Conservation (phyloP, 805 yeast genomes). For the Lipomyces kockii region DNA sequence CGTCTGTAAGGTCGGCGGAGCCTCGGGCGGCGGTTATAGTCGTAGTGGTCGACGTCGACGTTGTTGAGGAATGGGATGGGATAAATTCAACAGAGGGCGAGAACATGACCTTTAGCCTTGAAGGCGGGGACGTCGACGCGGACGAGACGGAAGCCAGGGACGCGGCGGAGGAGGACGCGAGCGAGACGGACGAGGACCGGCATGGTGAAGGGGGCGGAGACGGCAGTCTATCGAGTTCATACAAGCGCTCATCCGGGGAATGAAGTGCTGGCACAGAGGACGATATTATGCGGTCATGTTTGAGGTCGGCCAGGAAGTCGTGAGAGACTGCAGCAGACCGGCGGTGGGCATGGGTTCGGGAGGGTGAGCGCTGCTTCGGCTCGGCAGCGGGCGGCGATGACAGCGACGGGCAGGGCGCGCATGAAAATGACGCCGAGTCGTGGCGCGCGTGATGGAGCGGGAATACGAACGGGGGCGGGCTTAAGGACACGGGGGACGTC, state of each 20-base stretch:
- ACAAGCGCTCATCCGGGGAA: not conserved
- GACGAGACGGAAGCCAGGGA: conserved; percentile 32
- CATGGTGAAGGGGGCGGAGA: conserved; percentile 27
- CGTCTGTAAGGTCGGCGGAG: not conserved
- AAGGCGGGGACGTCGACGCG: conserved; percentile 27
- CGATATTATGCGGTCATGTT: conserved; percentile 9
- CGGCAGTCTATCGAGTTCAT: not conserved
- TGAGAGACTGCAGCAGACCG: conserved; percentile 89
- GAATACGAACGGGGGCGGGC: conserved; percentile 21
- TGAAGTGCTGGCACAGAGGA: not conserved
- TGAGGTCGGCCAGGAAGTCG: conserved; percentile 61
- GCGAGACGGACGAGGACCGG: conserved; percentile 26
- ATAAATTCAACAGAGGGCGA: conserved; percentile 37
- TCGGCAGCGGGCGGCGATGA: conserved; percentile 1
- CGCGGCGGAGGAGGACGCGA: conserved; percentile 21
- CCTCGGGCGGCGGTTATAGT: conserved; percentile 19
- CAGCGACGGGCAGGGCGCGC: conserved; percentile 7
- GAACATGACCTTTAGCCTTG: conserved; percentile 36
- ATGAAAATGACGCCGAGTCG: conserved; percentile 5
- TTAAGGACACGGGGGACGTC: conserved; percentile 8
- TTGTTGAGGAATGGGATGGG: conserved; percentile 35
- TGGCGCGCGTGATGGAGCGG: conserved; percentile 18
- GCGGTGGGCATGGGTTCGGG: conserved; percentile 66
- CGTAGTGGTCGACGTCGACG: conserved; percentile 36
- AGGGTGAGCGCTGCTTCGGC: not conserved